A percentile compares a stretch with the other conserved stretches of the same genome.
Evolutionary conservation across 2,329 filamentous ascomycete species (phyloP).

Genomic region (Talaromyces sp.): DNA sequence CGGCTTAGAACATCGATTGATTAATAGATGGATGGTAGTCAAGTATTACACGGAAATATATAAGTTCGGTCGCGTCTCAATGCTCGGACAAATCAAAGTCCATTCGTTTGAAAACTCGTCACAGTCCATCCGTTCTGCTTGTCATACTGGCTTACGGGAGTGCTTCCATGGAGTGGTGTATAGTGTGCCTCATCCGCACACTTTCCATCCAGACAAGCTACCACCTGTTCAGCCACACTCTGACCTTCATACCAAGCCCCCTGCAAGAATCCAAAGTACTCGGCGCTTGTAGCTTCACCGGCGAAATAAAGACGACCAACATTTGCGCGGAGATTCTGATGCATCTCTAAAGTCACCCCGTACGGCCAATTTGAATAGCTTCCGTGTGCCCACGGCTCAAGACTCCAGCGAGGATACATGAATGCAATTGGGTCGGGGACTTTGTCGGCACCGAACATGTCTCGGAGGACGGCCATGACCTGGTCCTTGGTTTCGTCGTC

Average conservation of each 20-base stretch:
- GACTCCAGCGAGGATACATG: constrained; percentile 59
- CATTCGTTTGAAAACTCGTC: constrained; percentile 16
- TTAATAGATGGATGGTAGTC: no score
- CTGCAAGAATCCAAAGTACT: constrained; percentile 65
- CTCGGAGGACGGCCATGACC: constrained; percentile 54
- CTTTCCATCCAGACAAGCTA: constrained; percentile 10
- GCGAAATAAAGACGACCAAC: constrained; percentile 61
- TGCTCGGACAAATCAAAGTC: not conserved
- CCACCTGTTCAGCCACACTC: constrained; percentile 38
- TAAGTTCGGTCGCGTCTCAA: not conserved
- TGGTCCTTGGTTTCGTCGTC: constrained; percentile 57
- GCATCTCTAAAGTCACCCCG: constrained; percentile 60
- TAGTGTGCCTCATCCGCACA: constrained; percentile 14
- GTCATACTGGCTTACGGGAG: constrained; percentile 4
- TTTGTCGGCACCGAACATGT: constrained; percentile 58
- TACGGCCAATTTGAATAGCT: constrained; percentile 67
- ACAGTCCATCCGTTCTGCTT: constrained; percentile 18
- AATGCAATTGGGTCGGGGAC: constrained; percentile 61
- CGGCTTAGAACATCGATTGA: no score
- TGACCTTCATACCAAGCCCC: constrained; percentile 59
- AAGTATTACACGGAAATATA: no score
- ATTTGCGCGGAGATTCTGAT: constrained; percentile 67
- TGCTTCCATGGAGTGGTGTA: constrained; percentile 10
- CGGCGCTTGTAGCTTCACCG: constrained; percentile 60
- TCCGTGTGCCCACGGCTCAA: constrained; percentile 52